These are phyloP conservation scores for Rhodofomes roseus DNA, from an alignment of 1,284 basidiomycete genomes.

Conservation along the genomic window DNA sequence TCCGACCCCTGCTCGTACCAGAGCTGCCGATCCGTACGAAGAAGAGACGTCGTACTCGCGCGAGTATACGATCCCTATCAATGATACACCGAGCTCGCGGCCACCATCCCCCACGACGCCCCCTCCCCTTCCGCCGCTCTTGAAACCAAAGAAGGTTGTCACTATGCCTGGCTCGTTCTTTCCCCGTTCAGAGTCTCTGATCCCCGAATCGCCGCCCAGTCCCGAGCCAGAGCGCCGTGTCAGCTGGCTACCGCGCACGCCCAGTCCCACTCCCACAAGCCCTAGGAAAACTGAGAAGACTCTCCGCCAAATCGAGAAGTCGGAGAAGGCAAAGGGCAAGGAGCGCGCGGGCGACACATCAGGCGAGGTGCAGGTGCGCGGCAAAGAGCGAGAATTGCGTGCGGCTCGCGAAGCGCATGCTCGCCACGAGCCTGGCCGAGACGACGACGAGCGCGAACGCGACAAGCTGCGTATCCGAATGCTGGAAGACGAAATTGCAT, in stretches of 20 bases:
- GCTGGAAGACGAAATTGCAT: slow-evolving; percentile 64
- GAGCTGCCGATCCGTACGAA: not conserved
- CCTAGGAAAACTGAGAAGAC: not conserved
- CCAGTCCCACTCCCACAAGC: slow-evolving; percentile 8
- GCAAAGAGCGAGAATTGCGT: slow-evolving; percentile 57
- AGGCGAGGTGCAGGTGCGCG: slow-evolving; percentile 43
- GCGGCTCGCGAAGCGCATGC: slow-evolving; percentile 49
- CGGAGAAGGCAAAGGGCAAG: slow-evolving; percentile 44
- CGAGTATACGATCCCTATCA: not conserved
- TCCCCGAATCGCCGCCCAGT: slow-evolving; percentile 46
- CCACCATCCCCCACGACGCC: slow-evolving; percentile 32
- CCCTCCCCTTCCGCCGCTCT: slow-evolving; percentile 24
- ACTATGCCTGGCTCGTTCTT: slow-evolving; percentile 80
- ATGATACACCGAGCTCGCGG: slow-evolving; percentile 2
- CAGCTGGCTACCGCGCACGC: slow-evolving; percentile 10
- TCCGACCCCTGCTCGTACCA: not conserved
- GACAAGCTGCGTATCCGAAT: slow-evolving; percentile 62
- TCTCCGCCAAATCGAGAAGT: not conserved
- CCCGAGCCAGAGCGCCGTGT: slow-evolving; percentile 6
- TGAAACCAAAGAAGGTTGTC: slow-evolving; percentile 31
- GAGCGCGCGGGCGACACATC: slow-evolving; percentile 43
- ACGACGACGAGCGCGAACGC: slow-evolving; percentile 38
- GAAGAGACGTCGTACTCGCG: not conserved
- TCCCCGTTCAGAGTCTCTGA: slow-evolving; percentile 62
- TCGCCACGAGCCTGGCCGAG: slow-evolving; percentile 38